phyloP scores from a whole-genome alignment of 2,329 filamentous ascomycete genomes.

The Phoma sp. region DNA sequence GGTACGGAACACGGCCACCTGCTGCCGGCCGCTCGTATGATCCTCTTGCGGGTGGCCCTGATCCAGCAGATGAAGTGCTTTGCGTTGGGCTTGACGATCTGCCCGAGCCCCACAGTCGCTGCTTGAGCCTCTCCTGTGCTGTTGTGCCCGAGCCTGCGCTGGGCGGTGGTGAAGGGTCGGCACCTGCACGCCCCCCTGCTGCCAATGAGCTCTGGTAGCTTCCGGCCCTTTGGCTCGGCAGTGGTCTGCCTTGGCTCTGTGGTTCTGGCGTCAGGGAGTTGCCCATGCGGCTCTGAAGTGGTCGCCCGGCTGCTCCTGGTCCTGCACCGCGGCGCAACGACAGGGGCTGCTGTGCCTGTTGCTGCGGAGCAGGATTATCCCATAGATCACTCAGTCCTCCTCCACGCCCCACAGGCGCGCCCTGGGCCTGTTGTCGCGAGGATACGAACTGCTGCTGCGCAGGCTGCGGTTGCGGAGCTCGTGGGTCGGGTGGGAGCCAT shows the following conservation, averaged over 20 bases:
- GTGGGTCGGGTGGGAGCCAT: slow-evolving; percentile 93
- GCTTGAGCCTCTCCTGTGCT: slow-evolving; percentile 83
- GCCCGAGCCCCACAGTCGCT: slow-evolving; percentile 74
- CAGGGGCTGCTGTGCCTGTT: slow-evolving; percentile 48
- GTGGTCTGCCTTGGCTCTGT: slow-evolving; percentile 59
- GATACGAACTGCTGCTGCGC: slow-evolving; percentile 59
- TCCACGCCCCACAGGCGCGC: slow-evolving; percentile 29
- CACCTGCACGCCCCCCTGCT: slow-evolving; percentile 44
- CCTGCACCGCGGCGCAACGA: slow-evolving; percentile 54
- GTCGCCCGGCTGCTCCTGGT: slow-evolving; percentile 44
- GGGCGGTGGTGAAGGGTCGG: slow-evolving; percentile 47
- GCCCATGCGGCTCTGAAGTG: slow-evolving; percentile 35
- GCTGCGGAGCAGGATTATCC: slow-evolving; percentile 53
- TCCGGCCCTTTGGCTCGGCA: slow-evolving; percentile 75
- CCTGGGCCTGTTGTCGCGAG: slow-evolving; percentile 47
- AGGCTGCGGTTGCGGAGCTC: slow-evolving; percentile 63
- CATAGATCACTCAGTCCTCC: slow-evolving; percentile 65
- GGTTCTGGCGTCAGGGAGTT: slow-evolving; percentile 44
- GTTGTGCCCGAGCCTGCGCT: slow-evolving; percentile 56
- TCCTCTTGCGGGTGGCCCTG: slow-evolving; percentile 24
- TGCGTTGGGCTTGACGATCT: slow-evolving; percentile 63
- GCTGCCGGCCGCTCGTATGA: slow-evolving; percentile 36
- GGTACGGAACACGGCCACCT: slow-evolving; percentile 35
- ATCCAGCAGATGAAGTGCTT: slow-evolving; percentile 32
- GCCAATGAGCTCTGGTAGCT: slow-evolving; percentile 70